A percentile compares a stretch with the other conserved stretches of the same genome.
phyloP scores from a whole-genome alignment of 768 basidiomycete species.

The Macrolepiota dolichaula region DNA sequence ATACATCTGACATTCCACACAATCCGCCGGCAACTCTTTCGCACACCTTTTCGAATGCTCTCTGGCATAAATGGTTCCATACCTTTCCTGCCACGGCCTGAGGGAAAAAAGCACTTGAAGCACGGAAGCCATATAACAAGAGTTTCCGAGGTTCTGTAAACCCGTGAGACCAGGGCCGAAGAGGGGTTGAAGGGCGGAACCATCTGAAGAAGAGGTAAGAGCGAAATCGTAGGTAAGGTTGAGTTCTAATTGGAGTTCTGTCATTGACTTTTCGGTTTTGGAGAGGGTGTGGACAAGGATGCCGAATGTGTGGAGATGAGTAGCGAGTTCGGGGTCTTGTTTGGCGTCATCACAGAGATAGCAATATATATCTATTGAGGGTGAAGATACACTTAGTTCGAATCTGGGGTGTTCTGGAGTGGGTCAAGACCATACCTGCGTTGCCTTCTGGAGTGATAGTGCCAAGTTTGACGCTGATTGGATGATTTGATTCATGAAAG shows the following conservation, averaged over 20 bases:
- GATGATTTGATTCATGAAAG: slow-evolving; percentile 67
- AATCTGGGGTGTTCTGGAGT: neutral
- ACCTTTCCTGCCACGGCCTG: slow-evolving; percentile 70
- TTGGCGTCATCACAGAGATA: slow-evolving; percentile 86
- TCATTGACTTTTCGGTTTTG: slow-evolving; percentile 97
- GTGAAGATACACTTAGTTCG: neutral
- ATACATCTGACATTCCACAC: slow-evolving; percentile 92
- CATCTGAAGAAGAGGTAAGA: slow-evolving; percentile 77
- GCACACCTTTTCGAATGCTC: neutral
- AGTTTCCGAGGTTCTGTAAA: slow-evolving; percentile 89
- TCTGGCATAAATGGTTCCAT: slow-evolving; percentile 55
- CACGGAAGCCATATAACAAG: slow-evolving; percentile 97
- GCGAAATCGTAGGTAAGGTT: slow-evolving; percentile 95
- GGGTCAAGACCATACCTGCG: slow-evolving; percentile 55
- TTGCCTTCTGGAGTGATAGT: slow-evolving; percentile 95
- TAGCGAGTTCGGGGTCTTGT: slow-evolving; percentile 68
- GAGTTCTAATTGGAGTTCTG: slow-evolving; percentile 96
- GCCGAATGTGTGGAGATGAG: slow-evolving; percentile 78
- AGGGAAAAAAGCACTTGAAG: slow-evolving; percentile 86
- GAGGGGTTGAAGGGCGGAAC: slow-evolving; percentile 82
- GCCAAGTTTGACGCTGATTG: slow-evolving; percentile 88
- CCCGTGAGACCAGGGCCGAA: slow-evolving; percentile 91
- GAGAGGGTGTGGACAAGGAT: slow-evolving; percentile 79
- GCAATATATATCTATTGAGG: slow-evolving; percentile 81
- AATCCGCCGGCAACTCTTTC: slow-evolving; percentile 63